Percentiles rank a stretch among this genome's conserved stretches.
phyloP scores from a whole-genome alignment of 768 basidiomycete species.

The Vishniacozyma victoriae region DNA sequence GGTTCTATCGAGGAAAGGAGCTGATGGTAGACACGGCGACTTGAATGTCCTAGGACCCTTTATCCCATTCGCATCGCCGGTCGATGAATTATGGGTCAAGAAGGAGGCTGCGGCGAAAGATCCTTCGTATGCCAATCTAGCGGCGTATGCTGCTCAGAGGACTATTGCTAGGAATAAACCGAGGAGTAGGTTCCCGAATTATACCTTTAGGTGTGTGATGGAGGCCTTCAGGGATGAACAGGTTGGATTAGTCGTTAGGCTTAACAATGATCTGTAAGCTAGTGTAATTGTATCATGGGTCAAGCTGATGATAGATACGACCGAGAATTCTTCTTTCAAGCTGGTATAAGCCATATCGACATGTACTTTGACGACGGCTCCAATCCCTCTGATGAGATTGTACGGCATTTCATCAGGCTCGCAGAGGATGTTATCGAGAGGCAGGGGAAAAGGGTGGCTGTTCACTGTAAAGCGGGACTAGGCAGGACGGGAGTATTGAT shows the following conservation, averaged over 20 bases:
- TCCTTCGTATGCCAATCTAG: conserved; percentile 5
- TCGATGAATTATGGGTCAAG: conserved; percentile 58
- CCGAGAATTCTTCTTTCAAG: conserved; percentile 20
- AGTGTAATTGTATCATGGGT: conserved; percentile 53
- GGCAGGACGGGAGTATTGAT: conserved; percentile 95
- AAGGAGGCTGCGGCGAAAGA: conserved; percentile 2
- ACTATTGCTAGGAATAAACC: conserved; percentile 49
- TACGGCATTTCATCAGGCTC: conserved; percentile 80
- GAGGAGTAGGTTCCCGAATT: conserved; percentile 52
- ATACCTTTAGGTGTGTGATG: conserved; percentile 72
- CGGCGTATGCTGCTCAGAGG: conserved; percentile 1
- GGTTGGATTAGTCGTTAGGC: conserved; percentile 83
- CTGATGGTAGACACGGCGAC: conserved; percentile 53
- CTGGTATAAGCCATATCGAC: conserved; percentile 36
- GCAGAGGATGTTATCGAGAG: conserved; percentile 69
- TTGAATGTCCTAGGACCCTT: conserved; percentile 40
- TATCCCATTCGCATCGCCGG: conserved; percentile 86
- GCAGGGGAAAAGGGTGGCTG: conserved; percentile 71
- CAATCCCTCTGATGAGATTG: conserved; percentile 92
- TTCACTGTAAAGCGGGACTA: conserved; percentile 75
- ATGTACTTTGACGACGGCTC: conserved; percentile 98
- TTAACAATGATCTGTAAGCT: conserved; percentile 88
- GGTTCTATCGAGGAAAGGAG: conserved; percentile 39
- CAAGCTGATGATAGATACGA: conserved; percentile 51
- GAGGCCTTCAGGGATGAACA: conserved; percentile 84